Conservation (phyloP, 495 filamentous ascomycete genomes). For the Penicillium macrosclerotiorum region DNA sequence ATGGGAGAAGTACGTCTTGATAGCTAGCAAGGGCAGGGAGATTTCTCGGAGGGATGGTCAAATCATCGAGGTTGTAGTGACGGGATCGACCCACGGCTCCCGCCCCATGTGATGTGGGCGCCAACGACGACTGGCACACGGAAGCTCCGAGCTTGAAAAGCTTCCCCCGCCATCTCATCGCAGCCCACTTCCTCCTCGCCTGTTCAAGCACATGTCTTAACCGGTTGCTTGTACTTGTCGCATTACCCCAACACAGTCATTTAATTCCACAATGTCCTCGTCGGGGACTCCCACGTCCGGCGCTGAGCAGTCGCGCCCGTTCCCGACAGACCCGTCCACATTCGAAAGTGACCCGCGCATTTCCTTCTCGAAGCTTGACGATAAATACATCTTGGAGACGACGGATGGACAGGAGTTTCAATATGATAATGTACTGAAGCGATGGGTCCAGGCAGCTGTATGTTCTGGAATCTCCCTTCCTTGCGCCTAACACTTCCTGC, state of each 20-base stretch:
- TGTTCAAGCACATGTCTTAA: too few relatives aligned
- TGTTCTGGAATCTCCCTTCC: conserved; percentile 20
- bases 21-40: too few relatives aligned
- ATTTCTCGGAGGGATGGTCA: too few relatives aligned
- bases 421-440: conserved; percentile 66
- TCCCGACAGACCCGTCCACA: conserved; percentile 68
- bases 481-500: conserved; percentile 6
- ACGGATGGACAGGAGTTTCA: conserved; percentile 85
- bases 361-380: conserved; percentile 76
- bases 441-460: conserved; percentile 81
- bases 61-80: too few relatives aligned
- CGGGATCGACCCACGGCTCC: neutral
- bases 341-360: conserved; percentile 83
- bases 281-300: conserved; percentile 20
- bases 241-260: neutral
- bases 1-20: too few relatives aligned
- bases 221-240: too few relatives aligned
- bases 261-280: conserved; percentile 18
- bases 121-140: neutral
- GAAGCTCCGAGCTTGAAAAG: conserved; percentile 10
- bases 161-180: conserved; percentile 2
- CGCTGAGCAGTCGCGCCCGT: conserved; percentile 34
- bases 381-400: conserved; percentile 79
- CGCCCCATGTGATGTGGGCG: conserved; percentile 7
- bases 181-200: too few relatives aligned